Evolutionary conservation across 2,329 filamentous ascomycete genomes (phyloP), one percentile per base, ranked within the genome.

Genomic region (Paramyrothecium sp.): DNA sequence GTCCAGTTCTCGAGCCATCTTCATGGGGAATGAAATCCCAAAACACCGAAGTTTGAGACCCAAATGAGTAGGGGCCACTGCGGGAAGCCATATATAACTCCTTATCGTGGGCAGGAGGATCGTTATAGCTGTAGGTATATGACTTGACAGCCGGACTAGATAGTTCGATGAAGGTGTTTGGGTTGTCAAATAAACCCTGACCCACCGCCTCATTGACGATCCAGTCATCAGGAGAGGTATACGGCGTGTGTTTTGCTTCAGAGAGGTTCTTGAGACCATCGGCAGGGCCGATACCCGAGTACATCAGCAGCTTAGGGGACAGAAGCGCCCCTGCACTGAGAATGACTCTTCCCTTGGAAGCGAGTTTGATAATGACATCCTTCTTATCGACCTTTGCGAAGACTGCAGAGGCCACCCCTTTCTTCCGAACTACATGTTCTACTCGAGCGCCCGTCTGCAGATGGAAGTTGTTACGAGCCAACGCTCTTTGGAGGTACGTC

Each of bases 131-230:
- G 64, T 82, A 76, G 11, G 63, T 69, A 65, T 81, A 83, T 0
- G 81, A 80, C n/a, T 76, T 56, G 51, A 84, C 66, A 3, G 67
- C 60, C 1, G 77, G 71, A 3, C 69, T 69, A 2, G 72, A 72
- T 2, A 83, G 70, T 61, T 80, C 76, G 65, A 83, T 79, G 59
- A 79, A 81, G 2, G 81, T 83, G 59, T 83, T 83, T 5, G 82
- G 80, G 62, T 84, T 84, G 63, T 83, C 81, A 60, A 82, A 84
- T 26, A 84, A 75, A 34, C 77, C 76, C 16, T 74, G 69, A 48
- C 81, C 81, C 3, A 85, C 75, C 4, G 74, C 71, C 0, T 73
- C 73, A 63, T 80, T 81, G 64, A 79, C 75, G 57, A 84, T 74
- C 80, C 80, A 83, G 21, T 62, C 64, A 0, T 75, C 69, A 44